Conservation (phyloP, 805 yeast species). For the Kodamaea kakaduensis region DNA sequence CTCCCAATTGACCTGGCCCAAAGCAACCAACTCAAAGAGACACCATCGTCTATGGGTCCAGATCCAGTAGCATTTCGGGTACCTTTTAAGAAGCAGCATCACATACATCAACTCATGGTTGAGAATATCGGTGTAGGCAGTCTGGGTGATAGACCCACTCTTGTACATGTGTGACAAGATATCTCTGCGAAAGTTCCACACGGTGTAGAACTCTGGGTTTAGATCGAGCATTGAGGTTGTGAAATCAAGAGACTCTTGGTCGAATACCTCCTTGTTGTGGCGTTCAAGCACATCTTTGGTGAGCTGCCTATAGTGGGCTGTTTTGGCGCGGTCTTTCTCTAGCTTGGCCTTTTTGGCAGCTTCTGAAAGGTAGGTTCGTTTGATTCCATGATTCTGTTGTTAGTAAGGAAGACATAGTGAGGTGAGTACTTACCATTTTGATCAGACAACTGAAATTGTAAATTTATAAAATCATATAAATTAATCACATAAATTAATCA, state of each 20-base stretch:
- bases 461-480: too few species aligned
- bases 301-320: constrained; percentile 49
- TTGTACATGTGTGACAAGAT: constrained; percentile 41
- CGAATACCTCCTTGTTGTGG: constrained; percentile 15
- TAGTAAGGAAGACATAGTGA: background rate
- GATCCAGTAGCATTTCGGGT: constrained; percentile 93
- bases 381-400: constrained; percentile 60
- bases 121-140: constrained; percentile 30
- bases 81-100: constrained; percentile 52
- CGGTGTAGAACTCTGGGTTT: constrained; percentile 85
- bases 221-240: constrained; percentile 56
- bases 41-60: constrained; percentile 94
- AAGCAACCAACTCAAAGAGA: constrained; percentile 41
- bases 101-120: constrained; percentile 60
- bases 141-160: constrained; percentile 6
- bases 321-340: constrained; percentile 57
- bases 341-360: constrained; percentile 53
- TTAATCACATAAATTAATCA: too few species aligned
- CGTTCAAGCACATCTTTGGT: constrained; percentile 39
- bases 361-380: constrained; percentile 51
- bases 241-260: constrained; percentile 39
- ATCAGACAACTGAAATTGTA: too few species aligned
- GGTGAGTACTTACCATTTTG: too few species aligned
- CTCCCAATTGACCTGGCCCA: constrained; percentile 59
- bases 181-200: constrained; percentile 88